A percentile compares a stretch with the other conserved stretches of the same genome.
These are phyloP conservation scores for Cryptomeria japonica DNA, from an alignment of 75 land plant species.

Conservation along the genomic window DNA sequence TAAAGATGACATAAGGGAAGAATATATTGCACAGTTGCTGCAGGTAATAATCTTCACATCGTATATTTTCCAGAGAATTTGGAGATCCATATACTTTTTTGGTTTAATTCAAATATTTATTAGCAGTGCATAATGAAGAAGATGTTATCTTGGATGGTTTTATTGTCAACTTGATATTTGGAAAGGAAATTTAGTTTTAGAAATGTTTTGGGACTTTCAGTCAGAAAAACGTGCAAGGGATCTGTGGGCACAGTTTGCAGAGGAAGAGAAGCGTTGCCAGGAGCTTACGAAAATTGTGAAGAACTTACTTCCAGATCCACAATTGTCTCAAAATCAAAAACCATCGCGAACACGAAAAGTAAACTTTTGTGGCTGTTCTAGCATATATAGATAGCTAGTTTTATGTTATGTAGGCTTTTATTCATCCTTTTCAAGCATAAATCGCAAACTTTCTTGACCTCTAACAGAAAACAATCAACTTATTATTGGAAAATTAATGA, in stretches of 20 bases:
- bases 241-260: slow-evolving; percentile 70
- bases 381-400: neutral
- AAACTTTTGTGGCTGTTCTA: neutral
- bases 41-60: slow-evolving; percentile 42
- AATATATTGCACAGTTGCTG: slow-evolving; percentile 62
- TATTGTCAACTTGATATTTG: slow-evolving; percentile 7
- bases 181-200: neutral
- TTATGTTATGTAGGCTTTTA: neutral
- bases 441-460: neutral
- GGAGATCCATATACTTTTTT: neutral
- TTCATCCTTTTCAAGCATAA: neutral
- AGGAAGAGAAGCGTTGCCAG: slow-evolving; percentile 71
- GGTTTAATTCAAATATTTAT: neutral
- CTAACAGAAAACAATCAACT: slow-evolving; percentile 17
- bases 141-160: neutral
- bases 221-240: slow-evolving; percentile 76
- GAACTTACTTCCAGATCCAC: slow-evolving; percentile 50
- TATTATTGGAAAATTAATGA: neutral
- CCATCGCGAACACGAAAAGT: slow-evolving; percentile 40
- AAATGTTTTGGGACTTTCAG: slow-evolving; percentile 23
- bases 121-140: neutral
- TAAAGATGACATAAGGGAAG: slow-evolving; percentile 43
- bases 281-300: slow-evolving; percentile 74
- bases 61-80: neutral
- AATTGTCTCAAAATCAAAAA: slow-evolving; percentile 26